These are phyloP conservation scores for Talaromyces sp. DNA, from an alignment of 2,329 filamentous ascomycete species.

Conservation along the genomic window DNA sequence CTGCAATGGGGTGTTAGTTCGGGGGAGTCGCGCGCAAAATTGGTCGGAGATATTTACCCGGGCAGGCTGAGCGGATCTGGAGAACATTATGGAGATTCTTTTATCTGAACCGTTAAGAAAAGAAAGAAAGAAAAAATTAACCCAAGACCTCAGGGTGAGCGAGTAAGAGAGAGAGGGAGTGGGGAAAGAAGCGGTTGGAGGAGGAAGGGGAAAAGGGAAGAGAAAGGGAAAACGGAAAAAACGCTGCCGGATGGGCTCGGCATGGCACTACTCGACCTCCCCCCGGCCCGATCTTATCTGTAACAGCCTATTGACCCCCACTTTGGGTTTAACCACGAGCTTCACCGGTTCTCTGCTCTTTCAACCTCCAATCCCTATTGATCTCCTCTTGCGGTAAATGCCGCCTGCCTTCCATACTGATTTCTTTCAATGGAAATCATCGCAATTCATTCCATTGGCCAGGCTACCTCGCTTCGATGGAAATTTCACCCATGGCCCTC, in stretches of 20 bases:
- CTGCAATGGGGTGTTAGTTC: slow-evolving; percentile 49
- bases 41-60: slow-evolving; percentile 44
- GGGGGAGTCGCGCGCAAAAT: slow-evolving; percentile 12
- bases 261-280: slow-evolving; percentile 23
- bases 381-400: not conserved
- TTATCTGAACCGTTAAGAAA: too few relatives aligned
- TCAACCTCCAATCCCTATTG: too few relatives aligned
- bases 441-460: too few relatives aligned
- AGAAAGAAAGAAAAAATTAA: too few relatives aligned
- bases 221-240: slow-evolving; percentile 34
- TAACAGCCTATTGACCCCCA: slow-evolving; percentile 3
- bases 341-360: slow-evolving; percentile 2
- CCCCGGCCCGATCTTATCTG: slow-evolving; percentile 29
- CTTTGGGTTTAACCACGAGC: not conserved
- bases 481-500: too few relatives aligned
- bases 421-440: too few relatives aligned
- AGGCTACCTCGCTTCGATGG: too few relatives aligned
- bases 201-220: slow-evolving; percentile 19
- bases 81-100: too few relatives aligned
- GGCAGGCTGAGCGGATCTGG: slow-evolving; percentile 44
- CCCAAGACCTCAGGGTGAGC: too few relatives aligned
- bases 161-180: too few relatives aligned
- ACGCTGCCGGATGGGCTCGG: slow-evolving; percentile 38
- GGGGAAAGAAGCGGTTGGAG: slow-evolving; percentile 15
- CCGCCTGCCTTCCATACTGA: too few relatives aligned